Percentiles rank a stretch among this genome's conserved stretches.
phyloP scores from a whole-genome alignment of 371 early-diverging fungal genomes.

The Mortierella sp. region DNA sequence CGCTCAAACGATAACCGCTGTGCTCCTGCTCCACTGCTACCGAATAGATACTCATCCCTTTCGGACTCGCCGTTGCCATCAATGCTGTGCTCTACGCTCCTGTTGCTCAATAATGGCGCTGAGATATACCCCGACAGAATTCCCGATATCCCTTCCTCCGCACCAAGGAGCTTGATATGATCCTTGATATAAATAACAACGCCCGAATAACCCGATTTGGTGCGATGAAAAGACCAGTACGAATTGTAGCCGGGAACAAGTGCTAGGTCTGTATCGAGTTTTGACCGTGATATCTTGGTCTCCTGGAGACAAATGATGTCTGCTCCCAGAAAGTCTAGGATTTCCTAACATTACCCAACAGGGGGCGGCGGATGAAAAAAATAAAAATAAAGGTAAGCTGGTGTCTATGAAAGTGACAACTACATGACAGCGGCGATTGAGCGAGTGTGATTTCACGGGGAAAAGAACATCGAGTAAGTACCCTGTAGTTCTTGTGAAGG shows the following conservation, averaged over 20 bases:
- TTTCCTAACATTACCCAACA: constrained; percentile 42
- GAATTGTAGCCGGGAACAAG: constrained; percentile 82
- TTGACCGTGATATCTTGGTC: constrained; percentile 76
- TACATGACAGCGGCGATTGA: background rate
- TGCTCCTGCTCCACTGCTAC: no score
- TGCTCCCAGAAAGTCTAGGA: constrained; percentile 71
- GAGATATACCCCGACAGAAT: constrained; percentile 44
- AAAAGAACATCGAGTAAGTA: constrained; percentile 26
- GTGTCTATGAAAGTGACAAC: background rate
- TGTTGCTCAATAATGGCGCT: background rate
- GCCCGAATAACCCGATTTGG: constrained; percentile 81
- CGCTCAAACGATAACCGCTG: constrained; percentile 9
- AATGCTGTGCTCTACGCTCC: background rate
- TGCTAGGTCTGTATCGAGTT: constrained; percentile 73
- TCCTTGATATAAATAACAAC: constrained; percentile 80
- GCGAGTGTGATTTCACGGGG: background rate
- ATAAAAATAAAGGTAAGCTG: background rate
- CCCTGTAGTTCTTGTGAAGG: constrained; percentile 68
- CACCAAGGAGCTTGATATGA: constrained; percentile 64
- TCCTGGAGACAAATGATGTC: constrained; percentile 91
- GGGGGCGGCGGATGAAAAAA: background rate
- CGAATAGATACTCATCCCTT: background rate
- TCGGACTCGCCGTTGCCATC: background rate
- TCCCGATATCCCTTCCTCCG: constrained; percentile 80
- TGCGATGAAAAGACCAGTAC: constrained; percentile 77